Percentiles rank a stretch among this genome's conserved stretches.
Conservation (phyloP, 768 basidiomycete species). For the Tricholoma bakamatsutake region DNA sequence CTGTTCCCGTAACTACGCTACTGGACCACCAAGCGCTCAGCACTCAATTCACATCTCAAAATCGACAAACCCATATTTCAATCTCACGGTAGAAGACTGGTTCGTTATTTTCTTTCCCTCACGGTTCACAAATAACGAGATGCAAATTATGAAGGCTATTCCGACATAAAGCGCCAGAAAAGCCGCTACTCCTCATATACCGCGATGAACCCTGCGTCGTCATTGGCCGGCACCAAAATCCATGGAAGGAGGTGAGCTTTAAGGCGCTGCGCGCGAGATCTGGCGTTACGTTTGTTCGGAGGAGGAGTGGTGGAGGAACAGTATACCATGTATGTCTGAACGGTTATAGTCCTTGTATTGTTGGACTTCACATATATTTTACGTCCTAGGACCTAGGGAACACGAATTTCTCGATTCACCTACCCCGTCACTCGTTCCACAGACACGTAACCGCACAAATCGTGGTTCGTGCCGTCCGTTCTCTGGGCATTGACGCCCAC, state of each 20-base stretch:
- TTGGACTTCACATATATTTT: background rate
- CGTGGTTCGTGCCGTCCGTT: conserved; percentile 69
- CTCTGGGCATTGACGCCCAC: conserved; percentile 68
- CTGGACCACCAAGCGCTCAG: conserved; percentile 21
- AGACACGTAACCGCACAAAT: conserved; percentile 71
- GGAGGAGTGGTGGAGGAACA: conserved; percentile 90
- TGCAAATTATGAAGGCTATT: conserved; percentile 38
- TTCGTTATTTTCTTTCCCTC: conserved; percentile 20
- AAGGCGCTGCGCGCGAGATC: conserved; percentile 38
- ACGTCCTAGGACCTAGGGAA: conserved; percentile 83
- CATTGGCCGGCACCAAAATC: conserved; percentile 95
- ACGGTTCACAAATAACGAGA: background rate
- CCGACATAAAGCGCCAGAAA: conserved; percentile 58
- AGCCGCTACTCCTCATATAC: conserved; percentile 81
- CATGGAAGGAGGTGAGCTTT: conserved; percentile 96
- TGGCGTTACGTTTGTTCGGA: conserved; percentile 70
- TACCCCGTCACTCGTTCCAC: conserved; percentile 78
- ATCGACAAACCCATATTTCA: conserved; percentile 82
- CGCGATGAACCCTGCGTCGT: conserved; percentile 86
- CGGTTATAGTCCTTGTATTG: background rate
- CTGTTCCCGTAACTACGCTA: conserved; percentile 8
- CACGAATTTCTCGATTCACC: conserved; percentile 93
- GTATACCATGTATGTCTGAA: conserved; percentile 80
- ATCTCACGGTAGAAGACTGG: conserved; percentile 90
- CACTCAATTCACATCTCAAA: conserved; percentile 67